These are phyloP conservation scores for Globisporangium heterothallicum DNA, from an alignment of 352 stramenopile genomes.

Conservation along the genomic window DNA sequence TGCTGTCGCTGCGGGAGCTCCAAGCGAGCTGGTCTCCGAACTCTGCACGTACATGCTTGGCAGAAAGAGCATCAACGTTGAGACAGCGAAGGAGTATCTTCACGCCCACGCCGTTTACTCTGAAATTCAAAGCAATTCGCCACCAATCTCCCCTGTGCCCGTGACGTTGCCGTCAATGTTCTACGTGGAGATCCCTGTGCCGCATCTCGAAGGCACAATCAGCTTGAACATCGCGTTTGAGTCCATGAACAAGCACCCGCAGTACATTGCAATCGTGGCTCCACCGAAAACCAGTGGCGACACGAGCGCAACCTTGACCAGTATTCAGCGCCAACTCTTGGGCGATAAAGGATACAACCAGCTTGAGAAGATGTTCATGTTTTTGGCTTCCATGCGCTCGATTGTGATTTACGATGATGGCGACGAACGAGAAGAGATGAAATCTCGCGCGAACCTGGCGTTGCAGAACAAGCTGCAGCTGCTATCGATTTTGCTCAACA, in stretches of 20 bases:
- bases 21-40: conserved; percentile 76
- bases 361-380: conserved; percentile 83
- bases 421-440: conserved; percentile 7
- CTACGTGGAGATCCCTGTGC: conserved; percentile 77
- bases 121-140: conserved; percentile 57
- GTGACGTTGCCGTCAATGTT: conserved; percentile 72
- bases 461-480: conserved; percentile 83
- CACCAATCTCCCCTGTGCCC: conserved; percentile 18
- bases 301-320: conserved; percentile 20
- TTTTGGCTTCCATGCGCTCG: conserved; percentile 72
- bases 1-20: conserved; percentile 68
- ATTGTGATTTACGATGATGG: conserved; percentile 42
- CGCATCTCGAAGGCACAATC: conserved; percentile 57
- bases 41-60: conserved; percentile 85
- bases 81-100: conserved; percentile 82
- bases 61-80: conserved; percentile 73
- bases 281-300: conserved; percentile 18
- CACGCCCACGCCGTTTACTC: conserved; percentile 73
- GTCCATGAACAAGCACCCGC: conserved; percentile 65
- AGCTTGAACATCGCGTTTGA: conserved; percentile 84
- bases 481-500: conserved; percentile 80
- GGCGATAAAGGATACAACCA: conserved; percentile 87
- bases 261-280: conserved; percentile 78
- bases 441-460: conserved; percentile 58
- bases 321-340: conserved; percentile 63